phyloP scores from a whole-genome alignment of 2,329 filamentous ascomycete species.

The Lasiodiplodia sp. region DNA sequence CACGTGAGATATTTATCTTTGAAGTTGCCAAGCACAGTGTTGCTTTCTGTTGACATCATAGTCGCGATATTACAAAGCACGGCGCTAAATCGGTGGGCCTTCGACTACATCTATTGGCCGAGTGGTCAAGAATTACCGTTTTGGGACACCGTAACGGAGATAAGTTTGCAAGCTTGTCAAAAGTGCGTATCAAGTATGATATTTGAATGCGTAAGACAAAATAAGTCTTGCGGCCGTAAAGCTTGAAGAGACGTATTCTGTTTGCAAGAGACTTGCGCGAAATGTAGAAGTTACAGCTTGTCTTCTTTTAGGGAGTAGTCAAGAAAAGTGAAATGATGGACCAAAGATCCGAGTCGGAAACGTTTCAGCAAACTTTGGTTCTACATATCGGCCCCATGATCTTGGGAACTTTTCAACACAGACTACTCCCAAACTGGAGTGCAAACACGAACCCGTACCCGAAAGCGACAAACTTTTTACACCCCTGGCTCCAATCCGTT shows the following conservation, averaged over 20 bases:
- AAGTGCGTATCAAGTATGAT: no score
- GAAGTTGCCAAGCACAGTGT: background rate
- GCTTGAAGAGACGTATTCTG: background rate
- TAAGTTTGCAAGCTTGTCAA: background rate
- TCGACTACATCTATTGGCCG: background rate
- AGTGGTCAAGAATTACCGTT: background rate
- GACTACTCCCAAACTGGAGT: background rate
- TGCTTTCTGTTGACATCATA: constrained; percentile 9
- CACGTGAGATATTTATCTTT: background rate
- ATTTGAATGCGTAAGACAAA: background rate
- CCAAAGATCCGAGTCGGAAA: background rate
- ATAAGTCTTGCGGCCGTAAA: background rate
- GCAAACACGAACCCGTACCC: background rate
- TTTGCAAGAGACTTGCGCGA: background rate
- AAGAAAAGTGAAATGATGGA: background rate
- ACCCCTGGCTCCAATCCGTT: background rate
- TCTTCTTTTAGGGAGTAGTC: background rate
- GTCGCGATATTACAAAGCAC: background rate
- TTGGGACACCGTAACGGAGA: background rate
- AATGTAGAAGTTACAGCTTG: background rate
- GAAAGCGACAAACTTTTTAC: background rate
- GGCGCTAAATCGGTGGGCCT: background rate
- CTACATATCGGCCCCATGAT: background rate
- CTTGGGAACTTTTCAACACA: background rate
- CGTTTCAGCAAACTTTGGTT: background rate